Percentiles rank a stretch among this genome's conserved stretches.
These are phyloP conservation scores for Daldinia caldariorum DNA, from an alignment of 495 filamentous ascomycete species.

Conservation along the genomic window DNA sequence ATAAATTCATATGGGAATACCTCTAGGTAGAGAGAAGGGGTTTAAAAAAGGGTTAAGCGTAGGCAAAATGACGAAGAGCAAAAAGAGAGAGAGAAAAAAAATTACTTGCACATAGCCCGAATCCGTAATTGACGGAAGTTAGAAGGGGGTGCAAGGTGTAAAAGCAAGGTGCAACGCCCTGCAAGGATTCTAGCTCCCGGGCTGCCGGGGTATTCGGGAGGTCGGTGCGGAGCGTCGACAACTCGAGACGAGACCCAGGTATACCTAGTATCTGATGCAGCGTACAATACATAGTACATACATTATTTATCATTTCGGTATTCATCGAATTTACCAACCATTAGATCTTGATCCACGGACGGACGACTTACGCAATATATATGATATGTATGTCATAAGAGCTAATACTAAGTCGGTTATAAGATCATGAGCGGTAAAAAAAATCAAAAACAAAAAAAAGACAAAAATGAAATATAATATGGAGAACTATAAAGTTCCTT, in stretches of 20 bases:
- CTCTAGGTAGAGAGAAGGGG: slow-evolving; percentile 1
- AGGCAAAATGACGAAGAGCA: slow-evolving; percentile 4
- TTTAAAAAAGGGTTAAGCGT: slow-evolving; percentile 5
- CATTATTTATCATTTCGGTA: neutral
- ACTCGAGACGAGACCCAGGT: slow-evolving; percentile 5
- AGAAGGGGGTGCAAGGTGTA: slow-evolving; percentile 38
- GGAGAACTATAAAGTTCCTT: slow-evolving; percentile 21
- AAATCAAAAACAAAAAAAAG: neutral
- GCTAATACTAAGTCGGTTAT: slow-evolving; percentile 5
- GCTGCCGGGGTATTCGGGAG: slow-evolving; percentile 44
- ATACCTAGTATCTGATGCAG: neutral
- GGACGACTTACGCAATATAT: neutral
- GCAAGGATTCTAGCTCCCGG: slow-evolving; percentile 44
- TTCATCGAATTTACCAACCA: neutral
- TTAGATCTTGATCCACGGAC: neutral
- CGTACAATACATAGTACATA: too few species aligned
- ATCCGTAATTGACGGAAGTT: slow-evolving; percentile 28
- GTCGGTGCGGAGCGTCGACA: slow-evolving; percentile 43
- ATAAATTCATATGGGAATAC: neutral
- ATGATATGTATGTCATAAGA: neutral
- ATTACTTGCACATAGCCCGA: slow-evolving; percentile 11
- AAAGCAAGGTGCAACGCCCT: slow-evolving; percentile 45
- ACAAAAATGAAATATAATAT: slow-evolving; percentile 1
- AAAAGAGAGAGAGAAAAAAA: neutral
- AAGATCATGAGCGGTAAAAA: neutral